Conservation (phyloP, 805 yeast genomes). For the Candida arabinofermentans region DNA sequence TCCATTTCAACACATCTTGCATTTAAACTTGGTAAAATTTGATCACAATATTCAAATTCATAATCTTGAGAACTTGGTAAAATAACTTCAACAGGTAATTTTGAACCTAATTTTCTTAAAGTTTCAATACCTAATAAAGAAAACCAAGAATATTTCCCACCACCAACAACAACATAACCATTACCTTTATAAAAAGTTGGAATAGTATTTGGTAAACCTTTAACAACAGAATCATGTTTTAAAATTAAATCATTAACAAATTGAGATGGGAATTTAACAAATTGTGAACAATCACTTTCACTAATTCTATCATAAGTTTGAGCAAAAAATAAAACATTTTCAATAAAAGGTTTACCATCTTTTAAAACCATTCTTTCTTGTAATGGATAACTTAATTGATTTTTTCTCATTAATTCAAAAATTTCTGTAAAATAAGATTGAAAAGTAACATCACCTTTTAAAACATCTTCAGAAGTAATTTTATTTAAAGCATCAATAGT, state of each 20-base stretch:
- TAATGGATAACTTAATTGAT: constrained; percentile 29
- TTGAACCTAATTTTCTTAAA: constrained; percentile 62
- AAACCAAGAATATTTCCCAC: constrained; percentile 73
- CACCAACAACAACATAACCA: constrained; percentile 74
- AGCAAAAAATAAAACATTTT: constrained; percentile 27
- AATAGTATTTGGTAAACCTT: constrained; percentile 23
- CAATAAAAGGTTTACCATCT: constrained; percentile 32
- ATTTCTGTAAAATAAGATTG: constrained; percentile 31
- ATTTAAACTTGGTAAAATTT: constrained; percentile 54
- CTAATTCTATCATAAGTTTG: constrained; percentile 24
- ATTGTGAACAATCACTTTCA: constrained; percentile 24
- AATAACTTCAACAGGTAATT: constrained; percentile 76
- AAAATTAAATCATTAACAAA: constrained; percentile 30
- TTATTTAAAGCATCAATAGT: constrained; percentile 24
- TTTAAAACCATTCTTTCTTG: constrained; percentile 27
- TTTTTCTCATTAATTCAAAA: constrained; percentile 27
- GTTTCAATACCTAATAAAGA: constrained; percentile 61
- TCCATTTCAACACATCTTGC: constrained; percentile 66
- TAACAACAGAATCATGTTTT: constrained; percentile 30
- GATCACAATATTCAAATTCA: constrained; percentile 66
- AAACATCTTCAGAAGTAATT: constrained; percentile 26
- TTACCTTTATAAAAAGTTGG: constrained; percentile 30
- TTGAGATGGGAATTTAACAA: constrained; percentile 29
- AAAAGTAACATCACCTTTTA: constrained; percentile 31
- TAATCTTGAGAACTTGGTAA: constrained; percentile 69